A percentile compares a stretch with the other conserved stretches of the same genome.
Evolutionary conservation across 805 yeast species (phyloP).

Genomic region (Cyberlindnera subsufficiens): DNA sequence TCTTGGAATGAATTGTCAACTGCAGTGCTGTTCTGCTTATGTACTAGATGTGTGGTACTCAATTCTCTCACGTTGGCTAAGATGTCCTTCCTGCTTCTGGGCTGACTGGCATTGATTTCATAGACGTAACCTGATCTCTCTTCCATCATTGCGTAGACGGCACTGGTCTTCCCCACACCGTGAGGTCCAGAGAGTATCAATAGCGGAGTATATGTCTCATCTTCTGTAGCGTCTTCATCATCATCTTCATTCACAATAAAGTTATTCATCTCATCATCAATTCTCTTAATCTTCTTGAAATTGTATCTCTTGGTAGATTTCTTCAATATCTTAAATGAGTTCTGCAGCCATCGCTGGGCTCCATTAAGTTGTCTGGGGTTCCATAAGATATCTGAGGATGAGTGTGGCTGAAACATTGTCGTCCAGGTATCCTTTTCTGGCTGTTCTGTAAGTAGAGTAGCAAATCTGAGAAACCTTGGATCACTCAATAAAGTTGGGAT

Average conservation of each 20-base stretch:
- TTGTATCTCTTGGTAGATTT: conserved; percentile 28
- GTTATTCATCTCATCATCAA: conserved; percentile 24
- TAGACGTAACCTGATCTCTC: conserved; percentile 66
- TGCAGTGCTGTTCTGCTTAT: conserved; percentile 27
- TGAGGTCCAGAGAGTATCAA: conserved; percentile 62
- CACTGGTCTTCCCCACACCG: conserved; percentile 75
- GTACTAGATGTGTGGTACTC: conserved; percentile 79
- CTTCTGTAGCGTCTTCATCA: conserved; percentile 18
- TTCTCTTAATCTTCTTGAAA: conserved; percentile 22
- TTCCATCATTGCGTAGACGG: conserved; percentile 61
- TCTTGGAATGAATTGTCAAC: conserved; percentile 33
- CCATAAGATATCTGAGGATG: conserved; percentile 25
- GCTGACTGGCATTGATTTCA: conserved; percentile 73
- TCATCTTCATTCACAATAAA: conserved; percentile 28
- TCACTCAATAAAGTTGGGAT: conserved; percentile 1
- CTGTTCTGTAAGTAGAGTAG: background rate
- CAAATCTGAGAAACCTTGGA: conserved; percentile 1
- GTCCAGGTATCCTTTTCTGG: conserved; percentile 23
- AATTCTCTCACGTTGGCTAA: conserved; percentile 63
- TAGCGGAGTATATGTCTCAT: conserved; percentile 48
- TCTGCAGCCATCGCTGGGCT: conserved; percentile 26
- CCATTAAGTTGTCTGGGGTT: conserved; percentile 16
- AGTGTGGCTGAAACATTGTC: conserved; percentile 24
- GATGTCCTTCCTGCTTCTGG: conserved; percentile 69
- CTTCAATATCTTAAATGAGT: conserved; percentile 29